Evolutionary conservation across 805 yeast species (phyloP).

Genomic region (Wickerhamomyces hampshirensis): DNA sequence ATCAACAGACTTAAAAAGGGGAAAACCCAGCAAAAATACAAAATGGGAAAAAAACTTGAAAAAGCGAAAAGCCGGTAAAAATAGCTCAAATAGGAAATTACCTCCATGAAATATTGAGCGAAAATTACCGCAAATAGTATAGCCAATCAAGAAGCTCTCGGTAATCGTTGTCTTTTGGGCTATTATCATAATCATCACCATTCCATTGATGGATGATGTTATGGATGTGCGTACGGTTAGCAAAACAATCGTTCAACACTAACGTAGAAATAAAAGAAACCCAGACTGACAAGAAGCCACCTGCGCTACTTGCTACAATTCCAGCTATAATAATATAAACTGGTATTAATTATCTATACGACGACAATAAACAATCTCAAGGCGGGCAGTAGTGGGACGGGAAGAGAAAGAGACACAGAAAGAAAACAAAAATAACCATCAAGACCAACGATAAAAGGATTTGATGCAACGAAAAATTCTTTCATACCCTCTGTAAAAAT

Average conservation of each 20-base stretch:
- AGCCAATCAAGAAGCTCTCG: conserved; percentile 9
- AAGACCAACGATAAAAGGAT: no score
- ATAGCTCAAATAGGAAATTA: no score
- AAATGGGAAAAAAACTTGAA: conserved; percentile 12
- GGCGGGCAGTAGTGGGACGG: conserved; percentile 1
- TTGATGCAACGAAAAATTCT: background rate
- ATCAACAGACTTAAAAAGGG: conserved; percentile 11
- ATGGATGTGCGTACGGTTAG: no score
- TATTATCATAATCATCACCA: no score
- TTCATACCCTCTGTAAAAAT: background rate
- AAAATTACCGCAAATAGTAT: background rate
- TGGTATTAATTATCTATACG: conserved; percentile 1
- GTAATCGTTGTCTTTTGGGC: no score
- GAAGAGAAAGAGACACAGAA: conserved; percentile 4
- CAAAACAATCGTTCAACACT: no score
- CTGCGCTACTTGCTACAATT: no score
- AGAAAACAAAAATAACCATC: background rate
- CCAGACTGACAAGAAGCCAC: no score
- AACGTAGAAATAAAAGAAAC: no score
- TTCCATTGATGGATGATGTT: no score
- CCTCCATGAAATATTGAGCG: no score
- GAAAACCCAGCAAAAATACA: conserved; percentile 7
- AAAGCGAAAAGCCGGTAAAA: conserved; percentile 9
- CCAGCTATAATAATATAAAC: background rate
- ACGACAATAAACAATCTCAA: conserved; percentile 1